These are phyloP conservation scores for Silybum marianum DNA, from an alignment of 129 eudicot genomes.

Conservation along the genomic window DNA sequence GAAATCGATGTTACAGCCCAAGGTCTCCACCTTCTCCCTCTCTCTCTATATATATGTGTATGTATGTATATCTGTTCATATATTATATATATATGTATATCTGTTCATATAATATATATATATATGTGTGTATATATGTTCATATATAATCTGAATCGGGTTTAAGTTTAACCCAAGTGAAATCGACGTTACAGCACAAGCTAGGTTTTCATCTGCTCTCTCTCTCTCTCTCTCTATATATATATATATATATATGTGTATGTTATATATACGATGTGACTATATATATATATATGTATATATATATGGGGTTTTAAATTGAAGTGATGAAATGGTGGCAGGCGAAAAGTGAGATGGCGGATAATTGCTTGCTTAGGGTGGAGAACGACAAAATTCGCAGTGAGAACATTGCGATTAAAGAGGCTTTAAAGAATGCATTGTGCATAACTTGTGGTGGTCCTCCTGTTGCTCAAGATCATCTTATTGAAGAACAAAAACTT, in stretches of 20 bases:
- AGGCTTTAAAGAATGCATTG: slow-evolving; percentile 50
- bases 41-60: too few species aligned
- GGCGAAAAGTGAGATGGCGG: slow-evolving; percentile 54
- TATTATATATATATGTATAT: too few species aligned
- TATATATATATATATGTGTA: not conserved
- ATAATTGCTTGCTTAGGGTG: slow-evolving; percentile 44
- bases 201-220: slow-evolving; percentile 7
- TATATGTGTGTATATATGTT: not conserved
- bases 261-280: not conserved
- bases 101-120: too few species aligned
- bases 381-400: slow-evolving; percentile 57
- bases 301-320: not conserved
- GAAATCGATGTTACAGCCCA: too few species aligned
- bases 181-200: slow-evolving; percentile 29
- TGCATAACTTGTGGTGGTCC: slow-evolving; percentile 64
- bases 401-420: slow-evolving; percentile 56
- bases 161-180: too few species aligned
- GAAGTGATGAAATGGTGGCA: slow-evolving; percentile 13
- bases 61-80: too few species aligned
- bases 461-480: slow-evolving; percentile 46
- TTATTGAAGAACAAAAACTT: slow-evolving; percentile 47
- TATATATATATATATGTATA: not conserved
- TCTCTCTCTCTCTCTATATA: not conserved
- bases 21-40: too few species aligned
- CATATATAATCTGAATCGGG: not conserved